Evolutionary conservation across 129 eudicot species (phyloP), one percentile per base, ranked within the genome.

Genomic region (Heracleum sosnowskyi): DNA sequence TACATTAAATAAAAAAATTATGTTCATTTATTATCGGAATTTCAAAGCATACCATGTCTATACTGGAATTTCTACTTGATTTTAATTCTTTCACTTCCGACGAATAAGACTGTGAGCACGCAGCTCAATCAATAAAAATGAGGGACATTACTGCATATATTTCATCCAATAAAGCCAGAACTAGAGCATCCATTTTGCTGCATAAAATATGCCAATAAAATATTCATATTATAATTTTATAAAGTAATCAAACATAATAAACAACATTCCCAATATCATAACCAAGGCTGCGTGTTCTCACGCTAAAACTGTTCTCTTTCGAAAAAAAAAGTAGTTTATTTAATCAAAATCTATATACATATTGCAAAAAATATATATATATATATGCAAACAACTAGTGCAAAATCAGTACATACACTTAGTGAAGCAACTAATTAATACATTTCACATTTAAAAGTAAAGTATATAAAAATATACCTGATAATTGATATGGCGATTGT

Each of bases 401-500:
- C 26, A 46, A 46, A 46, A 6, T 18, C 18, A 18, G n/a, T 53
- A 22, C 28, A 53, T 7, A 5, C 1, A 53, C 11, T 22, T 53
- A 22, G 29, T 22, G 2, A 53, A 57, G 4, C 31, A 57, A 57
- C 3, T 57, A 3, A n/a, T 53, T 9, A 49, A n/a, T 49, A 49
- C 8, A 49, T 18, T 49, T 49, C 57, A 18, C 57, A 49, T 49
- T 49, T 74, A 79, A 63, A 78, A 18, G 57, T 2, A 69, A 22
- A 22, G 0, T 55, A 62, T 41, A 60, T 8, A 74, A 17, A 16
- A 1, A 47, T 2, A 22, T 80, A 80, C 79, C 75, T 60, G 40
- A 20, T 39, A 10, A 41, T 74, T 77, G 75, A 71, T 79, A 5
- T 47, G 28, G 13, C 28, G 71, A 47, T 77, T 70, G 78, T 49